Evolutionary conservation across 306 rosid species (phyloP).

Genomic region (Vachellia collinsii): DNA sequence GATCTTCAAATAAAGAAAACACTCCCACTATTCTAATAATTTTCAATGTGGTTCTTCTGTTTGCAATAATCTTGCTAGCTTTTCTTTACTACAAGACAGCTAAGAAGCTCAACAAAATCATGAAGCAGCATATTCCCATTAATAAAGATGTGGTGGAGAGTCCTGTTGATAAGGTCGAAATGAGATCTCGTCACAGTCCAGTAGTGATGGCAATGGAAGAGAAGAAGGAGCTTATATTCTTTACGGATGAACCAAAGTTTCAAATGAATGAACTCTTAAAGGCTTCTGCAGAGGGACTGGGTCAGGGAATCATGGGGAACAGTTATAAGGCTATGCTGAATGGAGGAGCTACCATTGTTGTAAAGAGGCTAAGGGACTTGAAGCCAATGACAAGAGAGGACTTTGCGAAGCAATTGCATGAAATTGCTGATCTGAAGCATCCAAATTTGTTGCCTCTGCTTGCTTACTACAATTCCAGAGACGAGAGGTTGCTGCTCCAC

Average conservation of each 20-base stretch:
- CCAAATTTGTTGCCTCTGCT: conserved; percentile 71
- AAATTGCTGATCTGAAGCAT: conserved; percentile 55
- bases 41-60: conserved; percentile 45
- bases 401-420: conserved; percentile 48
- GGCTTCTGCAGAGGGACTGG: conserved; percentile 84
- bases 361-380: conserved; percentile 77
- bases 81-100: conserved; percentile 52
- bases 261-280: conserved; percentile 68
- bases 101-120: conserved; percentile 47
- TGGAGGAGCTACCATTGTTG: conserved; percentile 58
- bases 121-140: conserved; percentile 31
- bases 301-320: conserved; percentile 73
- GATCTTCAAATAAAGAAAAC: conserved; percentile 10
- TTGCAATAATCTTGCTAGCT: conserved; percentile 48
- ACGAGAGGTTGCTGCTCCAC: conserved; percentile 70
- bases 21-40: conserved; percentile 28
- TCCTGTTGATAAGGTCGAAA: conserved; percentile 36
- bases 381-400: conserved; percentile 63
- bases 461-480: conserved; percentile 64
- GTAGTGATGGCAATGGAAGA: conserved; percentile 42
- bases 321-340: conserved; percentile 73
- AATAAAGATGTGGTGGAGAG: conserved; percentile 25
- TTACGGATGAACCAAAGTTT: conserved; percentile 46
- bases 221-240: conserved; percentile 61
- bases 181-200: conserved; percentile 33